These are phyloP conservation scores for Brassica cretica DNA, from an alignment of 345 rosid genomes.

Conservation along the genomic window DNA sequence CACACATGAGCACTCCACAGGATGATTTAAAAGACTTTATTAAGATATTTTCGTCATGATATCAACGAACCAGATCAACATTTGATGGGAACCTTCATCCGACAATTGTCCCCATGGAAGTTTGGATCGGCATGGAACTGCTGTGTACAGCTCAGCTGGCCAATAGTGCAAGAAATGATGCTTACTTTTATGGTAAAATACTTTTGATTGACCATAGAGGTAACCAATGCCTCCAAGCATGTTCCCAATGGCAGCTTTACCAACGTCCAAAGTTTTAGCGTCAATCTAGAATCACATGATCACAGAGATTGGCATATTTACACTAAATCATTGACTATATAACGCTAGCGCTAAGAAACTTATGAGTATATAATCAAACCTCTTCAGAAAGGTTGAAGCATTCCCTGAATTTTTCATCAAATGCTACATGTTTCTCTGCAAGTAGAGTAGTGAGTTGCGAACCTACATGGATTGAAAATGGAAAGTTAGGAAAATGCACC, in stretches of 20 bases:
- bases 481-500: slow-evolving; percentile 11
- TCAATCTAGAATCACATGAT: slow-evolving; percentile 48
- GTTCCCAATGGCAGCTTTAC: slow-evolving; percentile 84
- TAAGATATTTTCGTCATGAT: background rate
- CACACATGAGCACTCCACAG: slow-evolving; percentile 30
- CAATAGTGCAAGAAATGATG: slow-evolving; percentile 67
- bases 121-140: slow-evolving; percentile 97
- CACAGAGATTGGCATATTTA: background rate
- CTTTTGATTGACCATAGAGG: slow-evolving; percentile 88
- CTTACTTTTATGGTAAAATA: slow-evolving; percentile 41
- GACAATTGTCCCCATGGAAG: slow-evolving; percentile 94
- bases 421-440: slow-evolving; percentile 57
- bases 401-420: slow-evolving; percentile 62
- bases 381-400: slow-evolving; percentile 60
- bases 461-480: slow-evolving; percentile 44
- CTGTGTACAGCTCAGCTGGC: slow-evolving; percentile 97
- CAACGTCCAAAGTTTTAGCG: slow-evolving; percentile 58
- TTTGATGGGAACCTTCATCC: slow-evolving; percentile 99
- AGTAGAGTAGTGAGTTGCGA: slow-evolving; percentile 57
- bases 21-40: background rate
- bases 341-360: slow-evolving; percentile 8
- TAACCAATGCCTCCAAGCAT: slow-evolving; percentile 97
- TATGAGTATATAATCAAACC: slow-evolving; percentile 45
- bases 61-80: slow-evolving; percentile 70
- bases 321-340: background rate